Conservation (phyloP, 129 eudicot genomes). For the Apium graveolens region DNA sequence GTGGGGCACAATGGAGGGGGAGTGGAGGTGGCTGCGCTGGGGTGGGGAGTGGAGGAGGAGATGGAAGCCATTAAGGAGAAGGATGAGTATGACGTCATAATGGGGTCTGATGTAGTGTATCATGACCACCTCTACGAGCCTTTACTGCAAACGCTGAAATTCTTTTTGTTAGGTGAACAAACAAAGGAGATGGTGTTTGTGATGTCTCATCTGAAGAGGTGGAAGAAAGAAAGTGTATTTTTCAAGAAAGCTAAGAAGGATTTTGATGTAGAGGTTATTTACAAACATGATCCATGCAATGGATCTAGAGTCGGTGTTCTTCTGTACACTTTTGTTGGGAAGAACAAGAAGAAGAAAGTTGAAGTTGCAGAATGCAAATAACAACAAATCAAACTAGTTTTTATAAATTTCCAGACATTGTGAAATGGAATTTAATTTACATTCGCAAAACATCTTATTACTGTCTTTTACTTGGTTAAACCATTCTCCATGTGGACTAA, state of each 20-base stretch:
- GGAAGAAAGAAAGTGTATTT: constrained; percentile 84
- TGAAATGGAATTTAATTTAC: neutral
- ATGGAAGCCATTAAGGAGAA: constrained; percentile 65
- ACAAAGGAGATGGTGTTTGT: constrained; percentile 33
- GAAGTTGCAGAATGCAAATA: neutral
- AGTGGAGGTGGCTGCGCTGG: constrained; percentile 54
- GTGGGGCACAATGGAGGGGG: constrained; percentile 39
- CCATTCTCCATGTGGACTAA: neutral
- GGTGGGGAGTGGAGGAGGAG: constrained; percentile 56
- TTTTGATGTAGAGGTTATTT: constrained; percentile 52
- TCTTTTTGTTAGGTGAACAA: constrained; percentile 29
- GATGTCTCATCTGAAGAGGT: constrained; percentile 88
- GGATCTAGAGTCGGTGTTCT: constrained; percentile 67
- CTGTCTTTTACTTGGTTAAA: neutral
- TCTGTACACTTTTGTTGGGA: constrained; percentile 52
- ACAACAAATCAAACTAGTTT: neutral
- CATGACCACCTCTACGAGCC: constrained; percentile 79
- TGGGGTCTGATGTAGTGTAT: constrained; percentile 88
- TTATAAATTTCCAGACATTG: neutral
- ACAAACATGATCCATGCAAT: constrained; percentile 43
- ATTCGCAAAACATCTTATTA: neutral
- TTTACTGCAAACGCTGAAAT: constrained; percentile 61
- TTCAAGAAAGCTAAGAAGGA: constrained; percentile 64
- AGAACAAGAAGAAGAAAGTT: constrained; percentile 16
- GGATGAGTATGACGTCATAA: constrained; percentile 34